Base-by-base conservation (phyloP, 768 basidiomycete species). In the Lyophyllum semitale region DNA sequence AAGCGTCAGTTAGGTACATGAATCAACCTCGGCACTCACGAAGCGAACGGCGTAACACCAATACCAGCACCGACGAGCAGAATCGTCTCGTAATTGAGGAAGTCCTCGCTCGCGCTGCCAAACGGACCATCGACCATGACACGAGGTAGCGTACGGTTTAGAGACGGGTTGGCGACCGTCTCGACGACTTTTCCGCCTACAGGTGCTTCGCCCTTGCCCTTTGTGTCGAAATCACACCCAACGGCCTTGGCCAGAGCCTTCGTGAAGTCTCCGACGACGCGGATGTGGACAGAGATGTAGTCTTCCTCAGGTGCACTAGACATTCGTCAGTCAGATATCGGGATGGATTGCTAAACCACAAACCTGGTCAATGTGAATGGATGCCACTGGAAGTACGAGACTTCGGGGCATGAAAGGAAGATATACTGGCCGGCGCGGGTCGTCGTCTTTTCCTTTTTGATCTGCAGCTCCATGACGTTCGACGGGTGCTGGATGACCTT, bases 61-160 rank as follows among this genome's bases (percentile, higher is more conserved):
- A 98, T 98, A 71, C 95, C 96, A 53, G 91, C 94, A 60, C 93
- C 95, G 44, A 95, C 91, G 35, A 97, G 84, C 29, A 96, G 73
- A 32, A 95, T 81, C 1, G 92, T 90, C 73, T 97, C 94, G 61
- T 84, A 95, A 51, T 93, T 93, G 67, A 91, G 76, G 67, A 91
- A 95, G 68, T 95, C 93, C 69, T 98, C 95, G 38, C 85, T 88
- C 8, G 95, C 93, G 57, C 84, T 88, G 13, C 95, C 95, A 67
- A 97, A 98, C 4, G 95, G 95, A 15, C 95, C 95, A 64, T 98
- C 95, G 47, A 98, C 84, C 95, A 97, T 97, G 65, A 98, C 79
- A 55, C 95, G 86, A 9, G 95, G 95, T 3, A 98, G 81, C 7
- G 87, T 77, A 33, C 85, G 80, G 68, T 87, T 88, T 53, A 93